phyloP scores from a whole-genome alignment of 371 early-diverging fungal genomes.

The Actinomortierella ambigua region DNA sequence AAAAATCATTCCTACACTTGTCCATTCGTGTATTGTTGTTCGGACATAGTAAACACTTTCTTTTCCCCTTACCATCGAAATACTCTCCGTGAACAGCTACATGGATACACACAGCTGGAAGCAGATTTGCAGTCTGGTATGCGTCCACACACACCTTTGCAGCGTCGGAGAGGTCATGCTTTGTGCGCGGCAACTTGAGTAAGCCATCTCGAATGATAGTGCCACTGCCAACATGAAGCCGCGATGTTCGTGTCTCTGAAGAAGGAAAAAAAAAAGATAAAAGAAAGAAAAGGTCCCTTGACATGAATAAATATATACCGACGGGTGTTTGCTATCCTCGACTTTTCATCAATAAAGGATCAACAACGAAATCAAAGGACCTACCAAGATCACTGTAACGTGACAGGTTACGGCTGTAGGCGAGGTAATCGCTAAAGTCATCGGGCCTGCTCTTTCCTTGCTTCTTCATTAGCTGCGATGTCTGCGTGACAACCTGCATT shows the following conservation, averaged over 20 bases:
- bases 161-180: conserved; percentile 26
- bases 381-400: conserved; percentile 10
- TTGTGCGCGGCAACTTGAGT: conserved; percentile 16
- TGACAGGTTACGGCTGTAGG: conserved; percentile 7
- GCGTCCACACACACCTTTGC: conserved; percentile 34
- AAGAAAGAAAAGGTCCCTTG: background rate
- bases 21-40: too few species aligned
- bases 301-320: background rate
- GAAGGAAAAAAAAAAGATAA: background rate
- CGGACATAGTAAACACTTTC: too few species aligned
- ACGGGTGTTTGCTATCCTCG: too few species aligned
- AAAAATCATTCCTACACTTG: too few species aligned
- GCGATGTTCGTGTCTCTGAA: conserved; percentile 4
- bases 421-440: conserved; percentile 6
- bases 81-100: conserved; percentile 32
- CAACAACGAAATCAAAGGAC: background rate
- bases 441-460: conserved; percentile 7
- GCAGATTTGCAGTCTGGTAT: conserved; percentile 28
- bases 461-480: conserved; percentile 6
- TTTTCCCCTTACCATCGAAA: background rate
- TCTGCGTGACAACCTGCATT: conserved; percentile 1
- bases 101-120: conserved; percentile 29
- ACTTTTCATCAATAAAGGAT: too few species aligned
- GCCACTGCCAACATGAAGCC: conserved; percentile 18
- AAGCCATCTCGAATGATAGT: conserved; percentile 18